These are phyloP conservation scores for Secale cereale DNA, from an alignment of 176 grass and related monocot species.

Conservation along the genomic window DNA sequence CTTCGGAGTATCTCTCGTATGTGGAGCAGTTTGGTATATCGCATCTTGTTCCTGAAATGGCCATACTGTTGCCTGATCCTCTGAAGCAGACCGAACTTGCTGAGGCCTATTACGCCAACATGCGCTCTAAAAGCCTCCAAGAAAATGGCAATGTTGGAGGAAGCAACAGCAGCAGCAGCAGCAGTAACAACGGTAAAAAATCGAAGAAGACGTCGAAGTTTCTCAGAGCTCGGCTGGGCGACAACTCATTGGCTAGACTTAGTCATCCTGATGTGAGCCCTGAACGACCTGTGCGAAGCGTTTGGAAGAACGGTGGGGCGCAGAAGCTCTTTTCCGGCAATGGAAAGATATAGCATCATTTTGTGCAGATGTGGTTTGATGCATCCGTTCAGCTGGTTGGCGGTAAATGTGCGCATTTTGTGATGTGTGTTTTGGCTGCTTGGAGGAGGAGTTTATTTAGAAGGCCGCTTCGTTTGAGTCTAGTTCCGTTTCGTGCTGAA, in stretches of 20 bases:
- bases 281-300: constrained; percentile 44
- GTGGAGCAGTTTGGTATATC: constrained; percentile 90
- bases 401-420: constrained; percentile 5
- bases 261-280: constrained; percentile 20
- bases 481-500: neutral
- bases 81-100: constrained; percentile 69
- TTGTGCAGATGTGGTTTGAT: neutral
- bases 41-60: constrained; percentile 86
- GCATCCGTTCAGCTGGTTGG: neutral
- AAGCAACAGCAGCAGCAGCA: neutral
- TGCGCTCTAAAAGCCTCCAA: constrained; percentile 39
- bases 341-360: constrained; percentile 35
- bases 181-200: constrained; percentile 18
- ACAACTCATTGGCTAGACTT: constrained; percentile 48
- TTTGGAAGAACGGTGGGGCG: constrained; percentile 75
- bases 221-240: constrained; percentile 61
- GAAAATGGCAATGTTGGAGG: constrained; percentile 26
- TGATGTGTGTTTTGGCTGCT: constrained; percentile 4
- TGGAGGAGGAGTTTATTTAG: neutral
- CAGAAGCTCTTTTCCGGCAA: constrained; percentile 60
- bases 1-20: constrained; percentile 83
- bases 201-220: constrained; percentile 65
- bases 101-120: constrained; percentile 71
- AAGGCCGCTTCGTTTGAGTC: neutral
- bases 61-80: constrained; percentile 66